Conservation (phyloP, 805 yeast genomes). For the Candida rishiriensis region DNA sequence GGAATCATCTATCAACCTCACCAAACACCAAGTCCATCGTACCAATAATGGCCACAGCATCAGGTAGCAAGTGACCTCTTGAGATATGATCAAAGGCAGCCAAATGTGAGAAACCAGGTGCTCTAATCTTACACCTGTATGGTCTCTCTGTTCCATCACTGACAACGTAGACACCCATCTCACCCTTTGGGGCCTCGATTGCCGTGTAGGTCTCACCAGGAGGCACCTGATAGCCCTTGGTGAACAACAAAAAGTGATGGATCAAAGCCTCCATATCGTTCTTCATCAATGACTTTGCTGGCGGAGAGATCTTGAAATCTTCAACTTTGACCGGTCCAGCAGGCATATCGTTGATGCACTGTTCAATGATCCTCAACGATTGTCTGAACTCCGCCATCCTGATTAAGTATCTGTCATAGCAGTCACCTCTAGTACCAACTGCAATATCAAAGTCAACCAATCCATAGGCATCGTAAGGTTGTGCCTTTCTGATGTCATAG, state of each 20-base stretch:
- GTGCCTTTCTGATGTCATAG: constrained; percentile 78
- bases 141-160: constrained; percentile 90
- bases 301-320: constrained; percentile 81
- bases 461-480: constrained; percentile 88
- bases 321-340: constrained; percentile 89
- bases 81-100: constrained; percentile 85
- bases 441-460: constrained; percentile 82
- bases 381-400: constrained; percentile 94
- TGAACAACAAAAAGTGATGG: constrained; percentile 82
- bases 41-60: constrained; percentile 90
- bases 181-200: constrained; percentile 94
- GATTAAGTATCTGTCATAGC: constrained; percentile 82
- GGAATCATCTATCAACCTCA: constrained; percentile 79
- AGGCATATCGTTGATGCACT: constrained; percentile 88
- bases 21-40: constrained; percentile 95
- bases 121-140: constrained; percentile 86
- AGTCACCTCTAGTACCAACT: constrained; percentile 84
- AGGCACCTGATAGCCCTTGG: constrained; percentile 86
- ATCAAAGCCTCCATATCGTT: constrained; percentile 90
- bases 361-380: constrained; percentile 82
- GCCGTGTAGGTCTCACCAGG: constrained; percentile 89
- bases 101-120: constrained; percentile 91
- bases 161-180: constrained; percentile 86
- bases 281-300: constrained; percentile 78
- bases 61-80: constrained; percentile 83